Evolutionary conservation across 371 early-diverging fungal genomes (phyloP), one percentile per base, ranked within the genome.

Genomic region (Lichtheimia hyalospora): DNA sequence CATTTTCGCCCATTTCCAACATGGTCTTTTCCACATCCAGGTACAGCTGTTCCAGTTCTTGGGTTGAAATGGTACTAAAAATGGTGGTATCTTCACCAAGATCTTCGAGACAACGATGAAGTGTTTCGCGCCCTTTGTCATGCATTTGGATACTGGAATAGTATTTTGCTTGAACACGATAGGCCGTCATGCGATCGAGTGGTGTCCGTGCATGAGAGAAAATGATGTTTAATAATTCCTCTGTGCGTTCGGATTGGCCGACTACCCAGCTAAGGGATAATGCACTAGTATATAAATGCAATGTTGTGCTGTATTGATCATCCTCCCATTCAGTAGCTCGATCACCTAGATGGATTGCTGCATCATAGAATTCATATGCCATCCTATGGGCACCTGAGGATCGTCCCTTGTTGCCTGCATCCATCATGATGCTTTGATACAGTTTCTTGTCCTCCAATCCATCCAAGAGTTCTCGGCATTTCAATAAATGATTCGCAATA

Each of bases 301-400:
- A 68, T 8, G 74, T 71, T 5, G 43, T 49, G 0, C 56, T 27
- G 39, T 75, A 75, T 8, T 61, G 24, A 6, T 34, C 34, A 7
- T 25, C 41, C 8, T 64, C 14, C 77, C 77, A 77, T 13, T 58
- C 54, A 3, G 39, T n/a, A 3, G 13, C 7, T 0, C 15, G 16
- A 34, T 63, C 54, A 20, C 65, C 18, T 5, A 79, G 49, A 0
- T 51, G 41, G 23, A 79, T 71, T 13, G 79, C 74, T 0, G 67
- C 68, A 39, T 63, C 68, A 53, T 71, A 70, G 27, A 74, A 74
- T 0, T 24, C 12, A 40, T 67, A 66, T 1, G 76, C 70, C 72
- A 75, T 75, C 7, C 57, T 57, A 49, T 79, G 79, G 0, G 79
- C 79, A 34, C 79, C 79, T 0, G 79, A 71, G 8, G 62, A 58